Base-by-base conservation (phyloP, 2,329 filamentous ascomycete genomes). In the Calonectria henricotiae region DNA sequence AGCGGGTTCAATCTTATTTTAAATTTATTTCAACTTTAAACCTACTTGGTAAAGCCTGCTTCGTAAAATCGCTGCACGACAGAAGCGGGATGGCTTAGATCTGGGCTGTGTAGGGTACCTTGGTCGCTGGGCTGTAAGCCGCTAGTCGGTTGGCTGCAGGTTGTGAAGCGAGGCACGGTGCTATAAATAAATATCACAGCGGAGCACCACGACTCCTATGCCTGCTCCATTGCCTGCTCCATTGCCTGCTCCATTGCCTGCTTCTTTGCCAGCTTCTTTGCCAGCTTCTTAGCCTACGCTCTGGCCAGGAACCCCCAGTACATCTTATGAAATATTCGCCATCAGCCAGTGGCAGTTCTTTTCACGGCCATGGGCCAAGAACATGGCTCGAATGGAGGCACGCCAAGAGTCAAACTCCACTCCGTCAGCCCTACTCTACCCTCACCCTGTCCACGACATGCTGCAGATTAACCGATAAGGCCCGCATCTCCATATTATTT, bases 131-230 rank as follows among this genome's bases (percentile, higher is more conserved):
- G 23, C n/a, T 35, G 32, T 39, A 12, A 37, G 51, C 32, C n/a
- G 12, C 51, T 39, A 46, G 20, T 20, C 23, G 7, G 13, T 49
- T 27, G 46, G 23, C 11, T 49, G 25, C 46, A 49, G 46, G 25
- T 30, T 15, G 23, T 12, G 23, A 49, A 49, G 46, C 51, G 12
- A 58, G 20, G 37, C 20, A 5, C 20, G 32, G 5, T 58, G n/a
- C 51, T 58, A 58, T 58, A 58, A 58, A 58, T 58, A 58, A 58
- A 58, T 58, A 58, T 39, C 17, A 17, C 51, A 25, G 6, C 15
- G 32, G 9, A n/a, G 8, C 15, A 32, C 5, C 15, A 43, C 25
- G 25, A 5, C 6, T 4, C 23, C 7, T 51, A 1, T 8, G 17
- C 9, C 25, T 17, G 47, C 5, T 4, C 27, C n/a, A 39, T 11